A percentile compares a stretch with the other conserved stretches of the same genome.
These are phyloP conservation scores for Cynara cardunculus DNA, from an alignment of 129 eudicot species.

Conservation along the genomic window DNA sequence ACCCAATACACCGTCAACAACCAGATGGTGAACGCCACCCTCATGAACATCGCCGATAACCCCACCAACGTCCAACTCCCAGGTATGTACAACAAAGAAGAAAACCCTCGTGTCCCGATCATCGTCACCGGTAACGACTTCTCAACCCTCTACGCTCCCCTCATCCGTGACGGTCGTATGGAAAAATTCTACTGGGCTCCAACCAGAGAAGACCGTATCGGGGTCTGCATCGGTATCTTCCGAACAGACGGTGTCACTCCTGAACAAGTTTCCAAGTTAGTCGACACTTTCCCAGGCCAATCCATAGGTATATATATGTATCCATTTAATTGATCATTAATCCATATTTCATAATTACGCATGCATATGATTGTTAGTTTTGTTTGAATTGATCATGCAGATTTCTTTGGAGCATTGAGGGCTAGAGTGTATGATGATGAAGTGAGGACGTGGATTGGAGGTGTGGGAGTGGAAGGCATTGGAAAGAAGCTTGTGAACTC, in stretches of 20 bases:
- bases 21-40: conserved; percentile 99
- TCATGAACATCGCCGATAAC: conserved; percentile 97
- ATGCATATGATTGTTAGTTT: too few relatives aligned
- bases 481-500: conserved; percentile 96
- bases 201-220: conserved; percentile 90
- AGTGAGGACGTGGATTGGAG: conserved; percentile 72
- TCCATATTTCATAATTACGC: too few relatives aligned
- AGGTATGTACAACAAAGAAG: conserved; percentile 98
- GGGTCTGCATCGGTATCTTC: conserved; percentile 85
- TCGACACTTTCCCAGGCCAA: conserved; percentile 99
- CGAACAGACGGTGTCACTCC: conserved; percentile 46
- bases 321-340: too few relatives aligned
- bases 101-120: conserved; percentile 84
- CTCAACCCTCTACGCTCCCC: conserved; percentile 92
- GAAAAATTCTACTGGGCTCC: conserved; percentile 99
- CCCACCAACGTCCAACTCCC: conserved; percentile 98
- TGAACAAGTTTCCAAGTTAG: conserved; percentile 58
- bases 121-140: conserved; percentile 94
- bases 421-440: conserved; percentile 95
- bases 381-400: conserved; percentile 20
- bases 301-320: conserved; percentile 57
- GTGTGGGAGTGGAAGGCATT: conserved; percentile 50
- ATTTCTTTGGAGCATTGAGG: conserved; percentile 98
- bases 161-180: conserved; percentile 99
- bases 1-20: conserved; percentile 98